Conservation (phyloP, 495 filamentous ascomycete species). For the Elaphomyces granulatus region DNA sequence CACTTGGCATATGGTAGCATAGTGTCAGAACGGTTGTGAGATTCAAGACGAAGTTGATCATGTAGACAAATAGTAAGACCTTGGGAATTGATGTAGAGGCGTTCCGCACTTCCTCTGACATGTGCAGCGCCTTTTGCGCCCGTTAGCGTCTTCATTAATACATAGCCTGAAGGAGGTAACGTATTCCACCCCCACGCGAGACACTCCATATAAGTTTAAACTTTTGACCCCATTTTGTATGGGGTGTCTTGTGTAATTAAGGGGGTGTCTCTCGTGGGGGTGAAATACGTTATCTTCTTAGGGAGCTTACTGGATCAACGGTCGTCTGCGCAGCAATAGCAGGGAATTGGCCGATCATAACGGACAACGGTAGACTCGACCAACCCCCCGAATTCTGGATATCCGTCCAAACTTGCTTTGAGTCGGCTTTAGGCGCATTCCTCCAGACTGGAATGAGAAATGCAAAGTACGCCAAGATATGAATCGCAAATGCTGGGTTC, state of each 20-base stretch:
- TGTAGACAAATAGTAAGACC: constrained; percentile 29
- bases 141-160: background rate
- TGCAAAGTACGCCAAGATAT: constrained; percentile 27
- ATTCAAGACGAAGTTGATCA: constrained; percentile 25
- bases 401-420: constrained; percentile 31
- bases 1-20: constrained; percentile 29
- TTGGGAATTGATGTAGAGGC: constrained; percentile 30
- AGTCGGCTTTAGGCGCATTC: constrained; percentile 22
- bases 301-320: no score
- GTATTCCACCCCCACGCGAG: no score
- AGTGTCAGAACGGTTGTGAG: constrained; percentile 32
- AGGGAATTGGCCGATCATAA: constrained; percentile 35
- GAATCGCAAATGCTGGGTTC: constrained; percentile 23
- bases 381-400: constrained; percentile 36
- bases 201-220: no score
- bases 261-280: no score
- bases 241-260: no score
- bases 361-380: constrained; percentile 31
- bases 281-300: no score
- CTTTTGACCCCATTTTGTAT: no score
- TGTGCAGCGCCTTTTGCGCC: constrained; percentile 9
- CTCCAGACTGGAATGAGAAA: constrained; percentile 31
- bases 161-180: constrained; percentile 20
- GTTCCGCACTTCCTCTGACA: constrained; percentile 37
- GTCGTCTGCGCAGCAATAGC: no score